Base-by-base conservation (phyloP, 169 alveolate species). In the Eimeria maxima region DNA sequence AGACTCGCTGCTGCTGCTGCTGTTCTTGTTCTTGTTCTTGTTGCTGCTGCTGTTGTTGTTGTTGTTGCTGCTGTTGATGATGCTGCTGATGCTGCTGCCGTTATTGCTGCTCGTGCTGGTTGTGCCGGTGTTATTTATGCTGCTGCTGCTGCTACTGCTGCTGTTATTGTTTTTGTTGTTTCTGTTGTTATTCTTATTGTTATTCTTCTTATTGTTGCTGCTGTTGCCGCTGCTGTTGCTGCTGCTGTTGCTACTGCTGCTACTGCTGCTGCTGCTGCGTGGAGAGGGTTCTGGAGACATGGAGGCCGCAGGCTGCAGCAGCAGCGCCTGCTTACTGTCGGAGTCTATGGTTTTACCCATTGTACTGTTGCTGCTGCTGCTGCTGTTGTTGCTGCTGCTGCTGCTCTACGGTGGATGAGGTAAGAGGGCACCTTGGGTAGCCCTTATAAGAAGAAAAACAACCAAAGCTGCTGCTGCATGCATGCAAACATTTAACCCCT, bases 11-110 rank as follows among this genome's bases (percentile, higher is more conserved):
- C 87, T 76, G 87, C 53, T 76, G 87, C 60, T 76, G 87, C 87
- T 76, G 87, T 60, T 76, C 63, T 74, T 53, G 92, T 27, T 83
- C 76, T 74, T 83, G 76, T 74, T 55, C 57, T 20, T 47, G 92
- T 44, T 55, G 76, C 33, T 18, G 53, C 4, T n/a, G 76, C 74
- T 50, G 92, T 3, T 27, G 92, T 44, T 50, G 92, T 33, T n/a
- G 78, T 24, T 83, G 92, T 71, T 55, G 92, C 74, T 83, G 92
- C 73, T 83, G 90, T 50, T 81, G 90, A n/a, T 50, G 71, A 1
- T 81, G 90, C 90, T 81, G 90, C 47, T 45, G 73, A 33, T 2
- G 92, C 92, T 14, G 76, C 45, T 83, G 55, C 76, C 14, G 50
- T 47, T 83, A 55, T 50, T 47, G 92, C 53, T 83, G 92, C 76